Conservation (phyloP, 371 early-diverging fungal species). For the Phascolomyces articulosus region DNA sequence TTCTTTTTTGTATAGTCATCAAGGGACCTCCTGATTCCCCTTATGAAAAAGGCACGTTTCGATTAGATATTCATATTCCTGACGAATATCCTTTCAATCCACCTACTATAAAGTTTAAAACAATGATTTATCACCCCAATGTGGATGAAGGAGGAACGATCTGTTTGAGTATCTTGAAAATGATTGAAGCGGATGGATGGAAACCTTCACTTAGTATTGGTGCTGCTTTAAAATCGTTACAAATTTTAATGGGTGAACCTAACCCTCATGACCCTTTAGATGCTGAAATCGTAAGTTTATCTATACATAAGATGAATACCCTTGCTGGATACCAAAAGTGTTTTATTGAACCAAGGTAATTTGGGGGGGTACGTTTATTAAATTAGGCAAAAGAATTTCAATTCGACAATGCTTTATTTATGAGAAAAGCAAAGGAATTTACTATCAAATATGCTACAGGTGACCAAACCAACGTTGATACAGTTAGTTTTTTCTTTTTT, state of each 20-base stretch:
- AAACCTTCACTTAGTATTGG: constrained; percentile 50
- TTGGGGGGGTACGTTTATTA: no score
- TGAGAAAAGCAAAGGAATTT: constrained; percentile 39
- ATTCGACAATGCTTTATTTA: constrained; percentile 32
- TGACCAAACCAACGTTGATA: neutral
- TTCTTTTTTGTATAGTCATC: constrained; percentile 28
- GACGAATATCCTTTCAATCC: constrained; percentile 53
- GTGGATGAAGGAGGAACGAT: constrained; percentile 57
- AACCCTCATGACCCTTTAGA: constrained; percentile 65
- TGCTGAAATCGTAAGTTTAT: constrained; percentile 49
- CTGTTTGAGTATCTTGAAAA: constrained; percentile 59
- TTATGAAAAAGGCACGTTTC: constrained; percentile 53
- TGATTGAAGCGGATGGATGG: constrained; percentile 50
- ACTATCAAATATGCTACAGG: constrained; percentile 40
- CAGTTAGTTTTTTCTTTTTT: neutral
- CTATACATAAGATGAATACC: neutral
- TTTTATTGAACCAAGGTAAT: no score
- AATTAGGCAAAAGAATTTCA: constrained; percentile 48
- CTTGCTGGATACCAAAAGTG: no score
- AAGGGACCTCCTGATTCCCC: constrained; percentile 60
- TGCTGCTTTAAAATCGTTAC: constrained; percentile 43
- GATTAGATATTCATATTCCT: constrained; percentile 46
- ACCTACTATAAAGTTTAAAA: constrained; percentile 55
- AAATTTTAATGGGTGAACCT: constrained; percentile 47
- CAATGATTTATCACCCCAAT: constrained; percentile 59